Conservation (phyloP, 1,139 yeast genomes). For the Scheffersomyces stambukii region DNA sequence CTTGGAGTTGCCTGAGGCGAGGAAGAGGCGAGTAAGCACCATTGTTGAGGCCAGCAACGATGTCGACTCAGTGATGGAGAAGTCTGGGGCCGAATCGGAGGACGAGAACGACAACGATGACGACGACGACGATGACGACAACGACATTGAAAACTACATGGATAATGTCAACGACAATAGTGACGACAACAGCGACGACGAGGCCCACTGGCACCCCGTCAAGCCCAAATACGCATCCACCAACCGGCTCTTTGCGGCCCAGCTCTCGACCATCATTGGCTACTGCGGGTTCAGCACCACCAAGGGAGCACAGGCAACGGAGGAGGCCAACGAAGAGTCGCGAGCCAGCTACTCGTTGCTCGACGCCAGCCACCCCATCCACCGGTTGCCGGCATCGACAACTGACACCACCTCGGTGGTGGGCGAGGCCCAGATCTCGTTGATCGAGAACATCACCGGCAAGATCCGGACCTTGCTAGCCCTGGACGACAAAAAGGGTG, state of each 20-base stretch:
- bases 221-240: slow-evolving; percentile 14
- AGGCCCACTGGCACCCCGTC: slow-evolving; percentile 24
- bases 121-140: slow-evolving; percentile 18
- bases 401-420: slow-evolving; percentile 45
- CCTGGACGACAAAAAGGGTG: slow-evolving; percentile 14
- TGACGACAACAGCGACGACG: slow-evolving; percentile 17
- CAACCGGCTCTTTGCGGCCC: slow-evolving; percentile 16
- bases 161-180: slow-evolving; percentile 21
- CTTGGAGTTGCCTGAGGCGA: too few relatives aligned
- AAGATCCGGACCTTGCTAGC: slow-evolving; percentile 29
- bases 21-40: slow-evolving; percentile 20
- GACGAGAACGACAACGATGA: slow-evolving; percentile 22
- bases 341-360: slow-evolving; percentile 27
- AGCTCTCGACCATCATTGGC: slow-evolving; percentile 29
- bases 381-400: slow-evolving; percentile 18
- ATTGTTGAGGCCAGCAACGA: slow-evolving; percentile 16
- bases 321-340: slow-evolving; percentile 28
- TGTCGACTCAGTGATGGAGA: slow-evolving; percentile 2
- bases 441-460: slow-evolving; percentile 47
- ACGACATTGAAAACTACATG: slow-evolving; percentile 15
- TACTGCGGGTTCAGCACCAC: slow-evolving; percentile 24
- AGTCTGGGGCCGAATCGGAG: slow-evolving; percentile 1
- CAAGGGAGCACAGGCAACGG: slow-evolving; percentile 15
- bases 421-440: slow-evolving; percentile 48
- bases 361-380: slow-evolving; percentile 19